Evolutionary conservation across 2,329 filamentous ascomycete species (phyloP).

Genomic region (Hysterium pulicare): DNA sequence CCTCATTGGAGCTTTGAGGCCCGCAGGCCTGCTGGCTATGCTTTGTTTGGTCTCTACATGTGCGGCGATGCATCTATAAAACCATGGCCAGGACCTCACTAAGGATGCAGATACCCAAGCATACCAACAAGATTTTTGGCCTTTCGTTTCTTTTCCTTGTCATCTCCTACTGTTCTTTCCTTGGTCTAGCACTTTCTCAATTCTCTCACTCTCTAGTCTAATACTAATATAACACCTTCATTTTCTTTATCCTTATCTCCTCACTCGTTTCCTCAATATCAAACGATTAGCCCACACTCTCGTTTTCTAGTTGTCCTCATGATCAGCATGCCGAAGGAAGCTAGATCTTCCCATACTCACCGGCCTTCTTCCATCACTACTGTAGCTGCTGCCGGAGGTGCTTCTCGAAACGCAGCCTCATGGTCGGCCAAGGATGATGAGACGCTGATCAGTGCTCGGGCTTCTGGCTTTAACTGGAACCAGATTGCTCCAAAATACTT

Average conservation of each 20-base stretch:
- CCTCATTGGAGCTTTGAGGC: conserved; percentile 18
- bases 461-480: conserved; percentile 76
- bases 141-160: conserved; percentile 32
- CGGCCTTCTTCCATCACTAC: conserved; percentile 28
- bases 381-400: conserved; percentile 25
- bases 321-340: conserved; percentile 46
- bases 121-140: conserved; percentile 23
- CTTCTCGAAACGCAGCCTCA: conserved; percentile 39
- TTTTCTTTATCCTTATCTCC: too few relatives aligned
- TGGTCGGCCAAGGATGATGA: conserved; percentile 76
- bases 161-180: conserved; percentile 32
- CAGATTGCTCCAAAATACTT: conserved; percentile 76
- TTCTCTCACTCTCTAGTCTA: conserved; percentile 29
- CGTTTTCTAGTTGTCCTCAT: conserved; percentile 16
- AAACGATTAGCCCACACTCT: conserved; percentile 8
- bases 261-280: conserved; percentile 10
- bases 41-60: background rate
- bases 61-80: conserved; percentile 29
- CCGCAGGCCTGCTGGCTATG: background rate
- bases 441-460: conserved; percentile 66
- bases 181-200: conserved; percentile 17
- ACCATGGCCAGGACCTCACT: conserved; percentile 13
- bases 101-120: conserved; percentile 23
- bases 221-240: conserved; percentile 27
- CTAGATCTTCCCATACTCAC: conserved; percentile 29